Conservation (phyloP, 345 rosid species). For the Raphanus sativus region DNA sequence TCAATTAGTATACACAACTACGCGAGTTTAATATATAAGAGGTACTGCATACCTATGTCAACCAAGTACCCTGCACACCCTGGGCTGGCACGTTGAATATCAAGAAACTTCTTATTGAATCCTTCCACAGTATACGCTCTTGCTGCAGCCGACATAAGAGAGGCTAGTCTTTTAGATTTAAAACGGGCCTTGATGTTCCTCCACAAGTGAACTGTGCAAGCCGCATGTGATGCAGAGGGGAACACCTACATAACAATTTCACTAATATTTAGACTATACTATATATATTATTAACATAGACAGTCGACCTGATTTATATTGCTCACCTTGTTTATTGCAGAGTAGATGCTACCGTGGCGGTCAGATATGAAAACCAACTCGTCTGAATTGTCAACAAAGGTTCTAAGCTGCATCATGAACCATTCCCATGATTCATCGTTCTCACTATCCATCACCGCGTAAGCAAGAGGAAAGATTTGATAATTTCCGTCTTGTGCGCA, state of each 20-base stretch:
- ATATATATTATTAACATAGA: too few relatives aligned
- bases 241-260: not conserved
- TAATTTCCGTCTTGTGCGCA: not conserved
- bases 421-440: not conserved
- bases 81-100: not conserved
- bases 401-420: not conserved
- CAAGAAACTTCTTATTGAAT: not conserved
- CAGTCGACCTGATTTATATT: too few relatives aligned
- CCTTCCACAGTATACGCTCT: not conserved
- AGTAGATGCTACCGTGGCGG: not conserved
- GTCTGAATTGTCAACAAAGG: not conserved
- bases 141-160: not conserved
- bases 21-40: too few relatives aligned
- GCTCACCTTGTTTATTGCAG: too few relatives aligned
- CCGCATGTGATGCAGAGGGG: not conserved
- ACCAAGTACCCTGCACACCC: not conserved
- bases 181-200: not conserved
- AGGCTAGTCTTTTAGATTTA: not conserved
- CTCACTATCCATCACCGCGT: not conserved
- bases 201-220: not conserved
- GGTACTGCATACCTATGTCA: too few relatives aligned
- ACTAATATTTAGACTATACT: too few relatives aligned
- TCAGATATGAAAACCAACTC: not conserved
- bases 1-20: too few relatives aligned
- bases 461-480: not conserved